Base-by-base conservation (phyloP, 805 yeast genomes). In the Candida easanensis region DNA sequence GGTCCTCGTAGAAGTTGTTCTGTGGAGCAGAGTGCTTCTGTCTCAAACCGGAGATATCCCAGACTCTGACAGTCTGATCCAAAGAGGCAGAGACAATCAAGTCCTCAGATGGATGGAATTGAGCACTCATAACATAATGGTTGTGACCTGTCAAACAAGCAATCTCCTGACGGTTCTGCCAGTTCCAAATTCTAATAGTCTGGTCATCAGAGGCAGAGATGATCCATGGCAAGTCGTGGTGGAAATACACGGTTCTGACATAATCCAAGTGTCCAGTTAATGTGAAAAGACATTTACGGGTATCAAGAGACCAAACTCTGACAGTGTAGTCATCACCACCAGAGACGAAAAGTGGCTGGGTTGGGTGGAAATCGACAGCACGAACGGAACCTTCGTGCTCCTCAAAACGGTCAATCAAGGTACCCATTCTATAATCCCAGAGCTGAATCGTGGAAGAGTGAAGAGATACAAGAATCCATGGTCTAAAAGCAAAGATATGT, bases 371-470 rank as follows among this genome's bases (percentile, higher is more conserved):
- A 63, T 82, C 91, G 33, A 93, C 87, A 47, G 90, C 82, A 68
- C 99, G 82, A 20, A 93, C 99, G 3, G 99, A 98, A 21, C 99
- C 99, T 58, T 87, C 96, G 64, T 93, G 99, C 58, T 91, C 99
- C 67, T 93, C 99, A 60, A 89, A 93, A 45, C 97, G 79, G 65
- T 90, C 98, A 62, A 93, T 82, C 62, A 93, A 70, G 3, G 97
- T 89, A 34, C 99, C 99, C 99, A 93, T 93, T 60, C 99, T 82
- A 69, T 95, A 93, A 68, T 93, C 99, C 99, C 99, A 93, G 51
- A 93, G 75, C 66, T 95, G 99, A 63, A 93, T 91, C n/a, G 97
- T 89, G n/a, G 97, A 88, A 21, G 97, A 87, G 65, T 91, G 93
- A 48, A 95, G 75, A 7, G 98, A 89, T 26, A 90, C 98, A 56